Base-by-base conservation (phyloP, 768 basidiomycete genomes). In the Russula vinacea region DNA sequence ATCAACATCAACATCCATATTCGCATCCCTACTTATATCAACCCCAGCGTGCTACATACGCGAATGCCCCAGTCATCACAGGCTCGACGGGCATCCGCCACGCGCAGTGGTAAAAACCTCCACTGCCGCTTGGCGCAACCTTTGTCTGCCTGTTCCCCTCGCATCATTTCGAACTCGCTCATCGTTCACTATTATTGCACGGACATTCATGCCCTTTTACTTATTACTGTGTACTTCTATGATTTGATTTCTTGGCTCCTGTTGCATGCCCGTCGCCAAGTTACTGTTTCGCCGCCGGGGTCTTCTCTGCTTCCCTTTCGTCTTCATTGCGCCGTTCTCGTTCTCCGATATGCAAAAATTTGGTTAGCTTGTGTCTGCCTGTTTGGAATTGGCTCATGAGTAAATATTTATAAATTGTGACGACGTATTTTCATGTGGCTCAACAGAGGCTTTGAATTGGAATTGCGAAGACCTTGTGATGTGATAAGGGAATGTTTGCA, bases 21-120 rank as follows among this genome's bases (percentile, higher is more conserved):
- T 56, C 58, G 22, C 65, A 66, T 58, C 37, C 42, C 17, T 49
- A 50, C 22, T 5, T 55, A 52, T 53, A 58, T 57, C 62, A 50
- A 58, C 14, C 42, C 17, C 57, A 58, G 5, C 58, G 63, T 63
- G 29, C 52, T 6, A 8, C 58, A 42, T 51, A 52, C 22, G 33
- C 49, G 29, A 54, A 39, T 16, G 37, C 47, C 40, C 33, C 62
- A 19, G 22, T 52, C 47, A 67, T 67, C 49, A 67, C 66, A 26
- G 66, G 66, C 24, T 58, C 66, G 37, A 60, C 66, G 19, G 66
- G 66, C 44, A 67, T 67, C 26, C 62, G 66, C 45, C 66, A 67
- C n/a, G 62, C 66, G 19, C 42, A 16, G 32, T 67, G 66, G 66
- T 67, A 35, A 67, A 51, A 65, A 39, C 26, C 1, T 37, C 2